A percentile compares a stretch with the other conserved stretches of the same genome.
Evolutionary conservation across 306 rosid genomes (phyloP).

Genomic region (Cicer chorassanicum): DNA sequence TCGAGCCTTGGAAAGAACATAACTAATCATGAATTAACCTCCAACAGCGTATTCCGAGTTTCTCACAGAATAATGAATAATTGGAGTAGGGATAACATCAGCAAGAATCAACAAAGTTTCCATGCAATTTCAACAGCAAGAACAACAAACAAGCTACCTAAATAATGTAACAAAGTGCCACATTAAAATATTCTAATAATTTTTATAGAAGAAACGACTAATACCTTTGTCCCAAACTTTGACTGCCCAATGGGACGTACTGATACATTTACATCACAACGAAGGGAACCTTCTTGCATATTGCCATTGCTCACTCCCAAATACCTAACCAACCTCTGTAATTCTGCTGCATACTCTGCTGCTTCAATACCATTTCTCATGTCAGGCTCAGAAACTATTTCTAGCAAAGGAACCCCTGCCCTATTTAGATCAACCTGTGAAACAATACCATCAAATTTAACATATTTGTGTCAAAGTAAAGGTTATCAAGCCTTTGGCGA

Average conservation of each 20-base stretch:
- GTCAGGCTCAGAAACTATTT: slow-evolving; percentile 98
- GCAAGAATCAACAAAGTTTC: not conserved
- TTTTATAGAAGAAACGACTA: slow-evolving; percentile 10
- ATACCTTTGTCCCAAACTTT: slow-evolving; percentile 85
- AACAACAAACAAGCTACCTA: slow-evolving; percentile 26
- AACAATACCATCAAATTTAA: slow-evolving; percentile 39
- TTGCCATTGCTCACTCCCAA: slow-evolving; percentile 96
- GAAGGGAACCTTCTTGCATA: slow-evolving; percentile 98
- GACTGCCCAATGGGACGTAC: slow-evolving; percentile 85
- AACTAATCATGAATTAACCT: slow-evolving; percentile 18
- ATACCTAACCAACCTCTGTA: slow-evolving; percentile 91
- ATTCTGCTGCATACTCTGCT: slow-evolving; percentile 91
- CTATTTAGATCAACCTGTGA: slow-evolving; percentile 93
- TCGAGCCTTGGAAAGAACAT: slow-evolving; percentile 4
- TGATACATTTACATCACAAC: slow-evolving; percentile 92
- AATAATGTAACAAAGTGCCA: slow-evolving; percentile 1
- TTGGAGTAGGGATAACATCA: slow-evolving; percentile 7
- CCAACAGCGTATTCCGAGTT: slow-evolving; percentile 22
- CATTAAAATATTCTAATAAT: not conserved
- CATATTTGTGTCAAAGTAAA: slow-evolving; percentile 18
- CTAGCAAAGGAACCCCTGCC: slow-evolving; percentile 97
- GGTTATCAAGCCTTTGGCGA: not conserved
- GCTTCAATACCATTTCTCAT: slow-evolving; percentile 98
- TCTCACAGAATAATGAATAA: not conserved
- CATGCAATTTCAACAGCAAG: slow-evolving; percentile 18